Base-by-base conservation (phyloP, 176 grass and related monocot genomes). In the Oryza punctata region DNA sequence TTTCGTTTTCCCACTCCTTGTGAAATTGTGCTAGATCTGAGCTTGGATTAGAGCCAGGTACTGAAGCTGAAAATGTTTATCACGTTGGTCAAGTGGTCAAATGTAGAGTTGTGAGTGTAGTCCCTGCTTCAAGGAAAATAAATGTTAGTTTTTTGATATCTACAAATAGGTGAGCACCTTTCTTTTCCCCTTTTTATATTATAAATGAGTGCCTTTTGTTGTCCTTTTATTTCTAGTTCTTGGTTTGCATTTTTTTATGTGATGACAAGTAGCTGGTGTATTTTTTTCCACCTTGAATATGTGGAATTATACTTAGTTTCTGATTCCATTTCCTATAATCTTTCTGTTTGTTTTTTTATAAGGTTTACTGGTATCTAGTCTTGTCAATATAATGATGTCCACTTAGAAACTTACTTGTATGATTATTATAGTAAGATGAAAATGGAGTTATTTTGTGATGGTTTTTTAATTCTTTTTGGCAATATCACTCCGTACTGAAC, bases 41-140 rank as follows among this genome's bases (percentile, higher is more conserved):
- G 78, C 91, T 98, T 90, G 96, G 91, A 77, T 91, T 98, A 75
- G 93, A 94, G 38, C 79, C 85, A 65, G 89, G 96, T 67, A 71
- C 23, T 92, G 91, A 94, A 88, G 91, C 89, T 75, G 93, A 90
- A 74, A 93, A 68, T 91, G 89, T 90, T 63, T 95, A 91, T 83
- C 91, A 98, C 77, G 77, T 95, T 87, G 96, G 96, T 32, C 96
- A 98, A 88, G 96, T 93, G 63, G 85, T 98, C 40, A 98, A 95
- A 91, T 98, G 96, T 87, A 95, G 96, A 91, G 90, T 95, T 93
- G 76, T 87, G 43, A 88, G 80, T 86, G 78, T 87, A 79, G 76
- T 75, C 67, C 68, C 91, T 72, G 16, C 92, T 89, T 91, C 91
- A 71, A 93, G 89, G 82, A 98, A 84, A 91, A 88, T 98, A 80